A percentile compares a stretch with the other conserved stretches of the same genome.
These are phyloP conservation scores for Quercus glauca DNA, from an alignment of 306 rosid species.

Conservation along the genomic window DNA sequence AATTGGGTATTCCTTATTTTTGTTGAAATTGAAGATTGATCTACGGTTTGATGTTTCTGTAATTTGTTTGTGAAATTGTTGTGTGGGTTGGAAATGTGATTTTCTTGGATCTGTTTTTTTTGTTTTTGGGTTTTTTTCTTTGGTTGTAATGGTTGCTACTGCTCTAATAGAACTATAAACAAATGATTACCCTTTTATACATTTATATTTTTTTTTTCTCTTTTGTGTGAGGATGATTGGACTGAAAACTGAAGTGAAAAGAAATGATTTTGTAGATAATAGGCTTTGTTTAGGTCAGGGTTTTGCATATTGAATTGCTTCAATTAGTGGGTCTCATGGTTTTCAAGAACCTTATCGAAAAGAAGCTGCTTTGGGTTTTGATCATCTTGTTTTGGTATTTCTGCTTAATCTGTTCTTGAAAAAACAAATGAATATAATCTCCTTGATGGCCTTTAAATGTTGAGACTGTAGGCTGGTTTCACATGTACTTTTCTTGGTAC, in stretches of 20 bases:
- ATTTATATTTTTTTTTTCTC: background rate
- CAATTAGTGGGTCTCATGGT: background rate
- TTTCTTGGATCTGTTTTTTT: constrained; percentile 28
- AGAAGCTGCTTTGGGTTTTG: background rate
- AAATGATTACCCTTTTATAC: background rate
- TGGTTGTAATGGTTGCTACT: background rate
- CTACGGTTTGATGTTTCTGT: constrained; percentile 3
- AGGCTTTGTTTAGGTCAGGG: background rate
- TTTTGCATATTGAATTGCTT: background rate
- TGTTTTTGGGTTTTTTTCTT: background rate
- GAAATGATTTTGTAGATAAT: background rate
- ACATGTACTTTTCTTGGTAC: background rate
- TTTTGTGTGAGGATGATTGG: background rate
- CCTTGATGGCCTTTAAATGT: background rate
- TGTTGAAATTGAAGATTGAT: constrained; percentile 6
- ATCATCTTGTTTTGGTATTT: background rate
- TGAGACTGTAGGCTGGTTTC: background rate
- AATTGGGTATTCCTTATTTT: constrained; percentile 22
- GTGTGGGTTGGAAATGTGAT: constrained; percentile 7
- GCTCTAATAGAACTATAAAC: background rate
- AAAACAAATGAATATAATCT: background rate
- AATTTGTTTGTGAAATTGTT: constrained; percentile 8
- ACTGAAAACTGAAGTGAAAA: background rate
- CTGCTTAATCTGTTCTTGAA: background rate
- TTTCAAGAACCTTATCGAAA: background rate